These are phyloP conservation scores for Lomentospora prolificans DNA, from an alignment of 2,329 filamentous ascomycete species.

Conservation along the genomic window DNA sequence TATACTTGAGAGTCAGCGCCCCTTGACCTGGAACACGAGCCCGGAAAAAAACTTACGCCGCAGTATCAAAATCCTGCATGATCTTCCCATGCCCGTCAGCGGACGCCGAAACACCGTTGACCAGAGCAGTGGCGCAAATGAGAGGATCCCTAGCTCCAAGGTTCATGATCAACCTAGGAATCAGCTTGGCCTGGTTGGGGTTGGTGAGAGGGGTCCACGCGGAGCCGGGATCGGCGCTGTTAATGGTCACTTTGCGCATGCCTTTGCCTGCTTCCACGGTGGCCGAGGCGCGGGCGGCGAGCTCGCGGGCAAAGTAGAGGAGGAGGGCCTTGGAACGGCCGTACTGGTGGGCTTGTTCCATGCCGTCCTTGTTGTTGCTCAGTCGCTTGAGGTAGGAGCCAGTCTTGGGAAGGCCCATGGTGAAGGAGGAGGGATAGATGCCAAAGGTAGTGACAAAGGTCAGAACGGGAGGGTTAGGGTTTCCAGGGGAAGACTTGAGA, in stretches of 20 bases:
- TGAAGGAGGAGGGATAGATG: conserved; percentile 27
- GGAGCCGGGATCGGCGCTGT: conserved; percentile 27
- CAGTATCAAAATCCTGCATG: conserved; percentile 26
- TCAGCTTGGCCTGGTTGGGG: conserved; percentile 24
- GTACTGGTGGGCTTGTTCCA: conserved; percentile 27
- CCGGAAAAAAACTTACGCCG: conserved; percentile 18
- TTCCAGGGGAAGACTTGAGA: conserved; percentile 22
- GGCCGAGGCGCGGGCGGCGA: conserved; percentile 19
- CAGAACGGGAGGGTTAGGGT: conserved; percentile 23
- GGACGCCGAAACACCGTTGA: conserved; percentile 24
- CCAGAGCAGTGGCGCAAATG: conserved; percentile 25
- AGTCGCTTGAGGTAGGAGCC: conserved; percentile 24
- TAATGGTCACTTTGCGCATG: conserved; percentile 23
- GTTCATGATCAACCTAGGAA: conserved; percentile 27
- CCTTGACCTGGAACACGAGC: not conserved
- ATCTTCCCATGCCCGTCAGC: conserved; percentile 24
- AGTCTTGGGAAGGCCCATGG: conserved; percentile 21
- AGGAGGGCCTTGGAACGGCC: conserved; percentile 27
- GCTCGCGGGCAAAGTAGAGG: conserved; percentile 26
- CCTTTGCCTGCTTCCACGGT: conserved; percentile 15
- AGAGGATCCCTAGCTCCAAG: conserved; percentile 24
- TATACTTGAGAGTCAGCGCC: conserved; percentile 10
- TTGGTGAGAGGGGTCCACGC: conserved; percentile 27
- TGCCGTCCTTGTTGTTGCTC: conserved; percentile 25
- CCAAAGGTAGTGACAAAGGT: conserved; percentile 28